Evolutionary conservation across 768 basidiomycete genomes (phyloP).

Genomic region (Trametes meyenii): DNA sequence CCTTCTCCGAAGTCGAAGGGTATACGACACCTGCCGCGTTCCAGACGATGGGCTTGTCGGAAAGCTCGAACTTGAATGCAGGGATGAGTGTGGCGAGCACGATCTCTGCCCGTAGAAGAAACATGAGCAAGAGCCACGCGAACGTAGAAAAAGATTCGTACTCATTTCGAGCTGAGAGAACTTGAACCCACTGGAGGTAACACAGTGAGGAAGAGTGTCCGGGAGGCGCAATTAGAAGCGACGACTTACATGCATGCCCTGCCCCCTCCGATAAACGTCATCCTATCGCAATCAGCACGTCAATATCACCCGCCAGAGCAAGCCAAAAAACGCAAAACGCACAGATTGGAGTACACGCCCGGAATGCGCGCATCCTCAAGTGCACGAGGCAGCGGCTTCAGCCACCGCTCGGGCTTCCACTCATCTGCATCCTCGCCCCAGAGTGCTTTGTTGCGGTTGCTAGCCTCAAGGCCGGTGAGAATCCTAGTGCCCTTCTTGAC

Average conservation of each 20-base stretch:
- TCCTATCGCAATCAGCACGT: slow-evolving; percentile 8
- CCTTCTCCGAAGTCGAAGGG: slow-evolving; percentile 5
- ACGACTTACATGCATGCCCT: slow-evolving; percentile 28
- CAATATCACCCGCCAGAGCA: no score
- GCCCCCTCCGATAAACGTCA: slow-evolving; percentile 30
- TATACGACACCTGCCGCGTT: slow-evolving; percentile 11
- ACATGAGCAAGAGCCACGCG: not conserved
- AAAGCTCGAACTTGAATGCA: slow-evolving; percentile 18
- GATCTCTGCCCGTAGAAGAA: slow-evolving; percentile 11
- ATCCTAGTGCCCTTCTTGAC: slow-evolving; percentile 50
- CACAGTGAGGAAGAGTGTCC: not conserved
- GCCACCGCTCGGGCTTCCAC: slow-evolving; percentile 47
- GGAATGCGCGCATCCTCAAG: slow-evolving; percentile 16
- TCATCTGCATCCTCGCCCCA: slow-evolving; percentile 37
- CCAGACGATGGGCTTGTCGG: slow-evolving; percentile 17
- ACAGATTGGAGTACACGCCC: slow-evolving; percentile 21
- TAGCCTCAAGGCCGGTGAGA: slow-evolving; percentile 42
- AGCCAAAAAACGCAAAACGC: not conserved
- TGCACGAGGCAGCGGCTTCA: slow-evolving; percentile 7
- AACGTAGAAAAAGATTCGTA: not conserved
- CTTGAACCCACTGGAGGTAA: slow-evolving; percentile 24
- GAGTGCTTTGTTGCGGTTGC: slow-evolving; percentile 54
- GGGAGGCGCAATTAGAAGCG: not conserved
- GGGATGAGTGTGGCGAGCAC: slow-evolving; percentile 11
- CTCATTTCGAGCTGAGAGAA: slow-evolving; percentile 30